Evolutionary conservation across 2,329 filamentous ascomycete species (phyloP), one percentile per base, ranked within the genome.

Genomic region (Alternaria atra): DNA sequence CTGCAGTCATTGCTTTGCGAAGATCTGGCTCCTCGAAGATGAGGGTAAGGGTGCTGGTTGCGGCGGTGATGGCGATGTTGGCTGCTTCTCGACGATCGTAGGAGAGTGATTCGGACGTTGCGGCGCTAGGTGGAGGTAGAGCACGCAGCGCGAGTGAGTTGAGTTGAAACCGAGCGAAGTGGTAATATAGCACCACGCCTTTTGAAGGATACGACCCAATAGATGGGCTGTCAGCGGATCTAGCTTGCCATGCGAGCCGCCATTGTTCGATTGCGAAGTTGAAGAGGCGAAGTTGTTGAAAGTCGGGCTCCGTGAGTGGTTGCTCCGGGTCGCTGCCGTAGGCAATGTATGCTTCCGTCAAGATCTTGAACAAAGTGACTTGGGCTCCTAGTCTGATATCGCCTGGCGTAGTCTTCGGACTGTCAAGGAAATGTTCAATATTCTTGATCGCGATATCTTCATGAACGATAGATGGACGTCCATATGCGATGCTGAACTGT

Each of bases 91-190:
- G 61, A 77, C 80, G 58, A 79, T 78, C 61, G 59, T 82, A 68
- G 76, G 80, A 51, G 73, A 82, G 61, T 77, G 82, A 68, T 78
- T 81, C 55, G 66, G 80, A 68, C 78, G 83, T 63, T 82, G 80
- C 13, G 78, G 78, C 29, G 80, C 79, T 78, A 77, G 81, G 67
- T 75, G 80, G 17, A 79, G 77, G 70, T 76, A 76, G 50, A 0
- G 72, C 58, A 74, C 83, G 50, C 70, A 85, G 59, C 70, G 82
- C 68, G 76, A 85, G 69, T 69, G 83, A 71, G 59, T 85, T 84
- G 29, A 86, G 78, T 52, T 86, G 83, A 55, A 86, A 84, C 52
- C 83, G 83, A n/a, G 83, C 83, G 62, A 86, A 85, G 66, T 85
- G 81, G 65, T 84, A 85, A 68, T 86, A 84, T 5, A 86, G 71